Evolutionary conservation across 1,284 basidiomycete species (phyloP).

Genomic region (Takashimella tepidaria): DNA sequence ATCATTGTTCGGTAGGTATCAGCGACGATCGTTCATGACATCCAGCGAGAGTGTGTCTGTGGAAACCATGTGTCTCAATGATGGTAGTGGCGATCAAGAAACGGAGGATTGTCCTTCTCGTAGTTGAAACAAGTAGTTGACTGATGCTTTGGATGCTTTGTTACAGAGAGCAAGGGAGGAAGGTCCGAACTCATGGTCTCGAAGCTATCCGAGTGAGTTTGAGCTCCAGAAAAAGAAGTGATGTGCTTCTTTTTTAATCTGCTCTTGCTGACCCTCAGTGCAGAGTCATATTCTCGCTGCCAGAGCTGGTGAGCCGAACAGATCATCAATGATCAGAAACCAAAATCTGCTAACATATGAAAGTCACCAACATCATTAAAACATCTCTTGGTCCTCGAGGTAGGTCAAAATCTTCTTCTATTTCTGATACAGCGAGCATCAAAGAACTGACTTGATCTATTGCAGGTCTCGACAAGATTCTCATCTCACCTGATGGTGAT

Average conservation of each 20-base stretch:
- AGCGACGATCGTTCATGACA: background rate
- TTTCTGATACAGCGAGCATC: constrained; percentile 6
- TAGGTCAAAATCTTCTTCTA: constrained; percentile 35
- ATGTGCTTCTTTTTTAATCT: too few species aligned
- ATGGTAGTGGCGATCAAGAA: background rate
- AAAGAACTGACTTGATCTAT: background rate
- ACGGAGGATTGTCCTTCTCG: too few species aligned
- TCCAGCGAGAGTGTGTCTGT: too few species aligned
- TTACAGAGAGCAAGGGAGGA: constrained; percentile 78
- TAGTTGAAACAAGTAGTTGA: too few species aligned
- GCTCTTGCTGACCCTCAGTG: constrained; percentile 8
- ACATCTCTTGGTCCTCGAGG: constrained; percentile 93
- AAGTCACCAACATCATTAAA: constrained; percentile 89
- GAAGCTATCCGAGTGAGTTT: constrained; percentile 89
- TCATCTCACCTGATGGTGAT: constrained; percentile 96
- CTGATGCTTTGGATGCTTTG: background rate
- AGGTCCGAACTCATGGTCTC: constrained; percentile 88
- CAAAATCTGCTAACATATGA: too few species aligned
- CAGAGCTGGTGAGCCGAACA: constrained; percentile 44
- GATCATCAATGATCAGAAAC: constrained; percentile 2
- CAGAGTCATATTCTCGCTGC: constrained; percentile 94
- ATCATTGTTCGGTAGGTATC: constrained; percentile 68
- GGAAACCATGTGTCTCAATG: too few species aligned
- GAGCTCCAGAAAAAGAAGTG: too few species aligned
- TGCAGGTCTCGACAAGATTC: constrained; percentile 93